Conservation (phyloP, 2,329 filamentous ascomycete species). For the Phyllosticta capitalensis region DNA sequence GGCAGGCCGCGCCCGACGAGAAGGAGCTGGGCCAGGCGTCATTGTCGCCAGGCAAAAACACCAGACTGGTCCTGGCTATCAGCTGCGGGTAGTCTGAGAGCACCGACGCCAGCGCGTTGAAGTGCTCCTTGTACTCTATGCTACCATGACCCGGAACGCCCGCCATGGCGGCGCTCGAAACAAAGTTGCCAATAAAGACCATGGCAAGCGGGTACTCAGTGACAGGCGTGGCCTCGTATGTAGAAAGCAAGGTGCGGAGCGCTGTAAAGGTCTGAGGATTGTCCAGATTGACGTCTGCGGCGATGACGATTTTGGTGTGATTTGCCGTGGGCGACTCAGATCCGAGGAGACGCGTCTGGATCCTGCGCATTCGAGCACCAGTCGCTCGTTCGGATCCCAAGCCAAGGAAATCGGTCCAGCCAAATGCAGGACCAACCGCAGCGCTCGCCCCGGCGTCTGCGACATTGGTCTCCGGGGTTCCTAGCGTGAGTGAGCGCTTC, state of each 20-base stretch:
- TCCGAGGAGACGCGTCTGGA: constrained; percentile 59
- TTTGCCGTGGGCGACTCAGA: constrained; percentile 19
- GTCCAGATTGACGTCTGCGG: constrained; percentile 56
- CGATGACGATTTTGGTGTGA: constrained; percentile 27
- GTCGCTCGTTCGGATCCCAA: constrained; percentile 80
- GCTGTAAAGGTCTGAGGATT: constrained; percentile 72
- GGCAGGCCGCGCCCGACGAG: constrained; percentile 60
- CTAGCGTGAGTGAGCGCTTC: constrained; percentile 68
- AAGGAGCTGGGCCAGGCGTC: constrained; percentile 95
- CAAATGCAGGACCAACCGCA: constrained; percentile 48
- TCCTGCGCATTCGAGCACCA: constrained; percentile 70
- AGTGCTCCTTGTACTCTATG: constrained; percentile 95
- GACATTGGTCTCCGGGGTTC: constrained; percentile 35
- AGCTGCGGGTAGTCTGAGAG: constrained; percentile 76
- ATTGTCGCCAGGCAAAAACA: constrained; percentile 93
- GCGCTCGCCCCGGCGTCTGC: constrained; percentile 41
- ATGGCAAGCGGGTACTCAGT: constrained; percentile 66
- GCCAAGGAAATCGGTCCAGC: constrained; percentile 94
- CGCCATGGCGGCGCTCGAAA: constrained; percentile 46
- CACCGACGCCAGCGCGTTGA: constrained; percentile 75
- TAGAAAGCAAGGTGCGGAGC: constrained; percentile 64
- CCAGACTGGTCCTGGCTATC: constrained; percentile 69
- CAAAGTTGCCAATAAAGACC: constrained; percentile 79
- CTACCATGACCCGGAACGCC: constrained; percentile 65
- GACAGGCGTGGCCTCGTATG: constrained; percentile 57